Percentiles rank a stretch among this genome's conserved stretches.
Conservation (phyloP, 768 basidiomycete species). For the Leccinum sublutescens region DNA sequence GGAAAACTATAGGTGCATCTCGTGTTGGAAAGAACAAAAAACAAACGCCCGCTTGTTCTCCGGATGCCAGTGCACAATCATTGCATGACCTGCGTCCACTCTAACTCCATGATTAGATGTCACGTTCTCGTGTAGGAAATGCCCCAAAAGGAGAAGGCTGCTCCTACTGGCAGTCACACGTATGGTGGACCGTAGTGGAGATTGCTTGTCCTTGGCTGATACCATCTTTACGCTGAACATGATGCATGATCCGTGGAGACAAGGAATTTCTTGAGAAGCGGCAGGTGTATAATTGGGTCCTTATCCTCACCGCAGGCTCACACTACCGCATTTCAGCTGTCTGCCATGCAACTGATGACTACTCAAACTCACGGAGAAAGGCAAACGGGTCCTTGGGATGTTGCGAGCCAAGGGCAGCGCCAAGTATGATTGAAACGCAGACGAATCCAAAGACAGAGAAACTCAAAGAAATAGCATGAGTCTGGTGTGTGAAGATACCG, state of each 20-base stretch:
- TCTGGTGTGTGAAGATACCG: neutral
- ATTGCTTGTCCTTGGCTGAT: neutral
- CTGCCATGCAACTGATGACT: neutral
- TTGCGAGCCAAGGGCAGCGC: neutral
- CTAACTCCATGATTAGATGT: conserved; percentile 15
- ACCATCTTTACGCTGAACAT: neutral
- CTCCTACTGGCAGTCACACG: neutral
- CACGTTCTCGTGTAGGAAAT: neutral
- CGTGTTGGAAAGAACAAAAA: neutral
- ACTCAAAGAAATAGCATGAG: neutral
- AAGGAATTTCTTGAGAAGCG: neutral
- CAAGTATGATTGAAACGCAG: neutral
- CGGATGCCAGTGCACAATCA: neutral
- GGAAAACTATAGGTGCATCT: neutral
- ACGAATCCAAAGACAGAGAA: neutral
- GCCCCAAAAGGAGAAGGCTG: neutral
- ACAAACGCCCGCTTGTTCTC: neutral
- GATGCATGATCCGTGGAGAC: neutral
- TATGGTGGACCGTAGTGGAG: neutral
- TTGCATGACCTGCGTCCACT: conserved; percentile 8
- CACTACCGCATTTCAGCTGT: neutral
- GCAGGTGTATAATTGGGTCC: neutral
- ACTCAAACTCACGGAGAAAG: neutral
- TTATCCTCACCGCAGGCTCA: neutral
- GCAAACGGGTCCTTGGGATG: neutral